Percentiles rank a stretch among this genome's conserved stretches.
These are phyloP conservation scores for Pyrus pyrifolia DNA, from an alignment of 306 rosid genomes.

Conservation along the genomic window DNA sequence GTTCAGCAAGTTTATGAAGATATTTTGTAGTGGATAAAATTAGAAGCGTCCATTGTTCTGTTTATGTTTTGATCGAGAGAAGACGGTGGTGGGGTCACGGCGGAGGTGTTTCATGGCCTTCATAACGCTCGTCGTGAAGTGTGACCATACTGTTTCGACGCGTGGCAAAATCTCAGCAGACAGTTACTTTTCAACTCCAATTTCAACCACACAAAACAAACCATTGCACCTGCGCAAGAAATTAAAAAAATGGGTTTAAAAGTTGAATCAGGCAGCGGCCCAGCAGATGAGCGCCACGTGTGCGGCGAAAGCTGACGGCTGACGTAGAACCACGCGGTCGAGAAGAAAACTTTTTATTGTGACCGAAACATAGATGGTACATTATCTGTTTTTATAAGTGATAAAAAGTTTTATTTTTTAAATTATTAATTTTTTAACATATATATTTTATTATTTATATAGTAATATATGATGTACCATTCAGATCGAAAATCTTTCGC, in stretches of 20 bases:
- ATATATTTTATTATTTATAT: too few relatives aligned
- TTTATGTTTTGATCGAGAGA: too few relatives aligned
- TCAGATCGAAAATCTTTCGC: accelerated
- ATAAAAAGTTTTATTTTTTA: too few relatives aligned
- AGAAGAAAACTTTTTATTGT: neutral
- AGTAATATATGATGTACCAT: accelerated
- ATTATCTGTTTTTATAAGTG: accelerated
- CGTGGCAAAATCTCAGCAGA: neutral
- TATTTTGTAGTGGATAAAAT: too few relatives aligned
- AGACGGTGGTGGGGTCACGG: neutral
- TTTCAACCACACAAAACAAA: neutral
- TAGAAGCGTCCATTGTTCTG: too few relatives aligned
- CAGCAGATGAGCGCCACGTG: neutral
- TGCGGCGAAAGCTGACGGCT: neutral
- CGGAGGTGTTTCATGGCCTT: neutral
- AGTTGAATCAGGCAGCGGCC: neutral
- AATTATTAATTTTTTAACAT: accelerated
- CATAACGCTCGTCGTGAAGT: neutral
- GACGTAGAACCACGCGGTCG: neutral
- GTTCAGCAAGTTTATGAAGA: too few relatives aligned
- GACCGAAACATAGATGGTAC: accelerated
- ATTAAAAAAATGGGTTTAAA: neutral
- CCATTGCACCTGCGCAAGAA: neutral
- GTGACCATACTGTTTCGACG: neutral
- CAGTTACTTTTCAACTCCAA: neutral